These are phyloP conservation scores for Grosmannia clavigera DNA, from an alignment of 2,329 filamentous ascomycete species.

Conservation along the genomic window DNA sequence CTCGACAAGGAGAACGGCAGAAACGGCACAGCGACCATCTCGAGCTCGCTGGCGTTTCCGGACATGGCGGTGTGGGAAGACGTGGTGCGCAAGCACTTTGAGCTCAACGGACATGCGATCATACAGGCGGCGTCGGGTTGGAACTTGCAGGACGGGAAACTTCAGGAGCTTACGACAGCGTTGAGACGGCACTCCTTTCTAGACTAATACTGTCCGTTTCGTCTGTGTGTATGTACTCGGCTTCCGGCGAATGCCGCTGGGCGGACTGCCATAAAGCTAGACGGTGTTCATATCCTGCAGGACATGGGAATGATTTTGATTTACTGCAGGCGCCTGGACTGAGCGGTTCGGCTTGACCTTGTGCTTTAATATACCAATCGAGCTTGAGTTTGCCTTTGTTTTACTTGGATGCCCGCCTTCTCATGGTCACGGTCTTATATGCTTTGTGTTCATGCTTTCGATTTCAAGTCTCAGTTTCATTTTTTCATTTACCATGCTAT, in stretches of 20 bases:
- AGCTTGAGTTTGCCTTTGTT: not conserved
- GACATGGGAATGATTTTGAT: not conserved
- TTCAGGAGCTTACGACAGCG: not conserved
- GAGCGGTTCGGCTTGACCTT: not conserved
- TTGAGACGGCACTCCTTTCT: not conserved
- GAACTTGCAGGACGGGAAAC: conserved; percentile 2
- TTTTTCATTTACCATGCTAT: not conserved
- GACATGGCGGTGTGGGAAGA: conserved; percentile 15
- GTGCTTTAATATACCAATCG: not conserved
- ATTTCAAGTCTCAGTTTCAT: too few species aligned
- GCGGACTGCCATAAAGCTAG: not conserved
- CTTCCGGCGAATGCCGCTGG: not conserved
- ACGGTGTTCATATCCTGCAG: not conserved
- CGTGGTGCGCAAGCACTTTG: conserved; percentile 16
- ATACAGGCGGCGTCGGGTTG: conserved; percentile 9
- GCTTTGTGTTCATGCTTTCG: not conserved
- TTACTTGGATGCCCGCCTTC: too few species aligned
- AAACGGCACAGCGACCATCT: not conserved
- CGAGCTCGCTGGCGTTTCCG: not conserved
- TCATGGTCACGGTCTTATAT: too few species aligned
- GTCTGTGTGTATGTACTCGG: not conserved
- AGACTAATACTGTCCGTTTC: not conserved
- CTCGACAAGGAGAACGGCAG: not conserved
- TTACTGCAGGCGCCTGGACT: not conserved
- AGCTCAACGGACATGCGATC: conserved; percentile 10